Percentiles rank a stretch among this genome's conserved stretches.
Evolutionary conservation across 768 basidiomycete genomes (phyloP).

Genomic region (Sarcomyxa edulis): DNA sequence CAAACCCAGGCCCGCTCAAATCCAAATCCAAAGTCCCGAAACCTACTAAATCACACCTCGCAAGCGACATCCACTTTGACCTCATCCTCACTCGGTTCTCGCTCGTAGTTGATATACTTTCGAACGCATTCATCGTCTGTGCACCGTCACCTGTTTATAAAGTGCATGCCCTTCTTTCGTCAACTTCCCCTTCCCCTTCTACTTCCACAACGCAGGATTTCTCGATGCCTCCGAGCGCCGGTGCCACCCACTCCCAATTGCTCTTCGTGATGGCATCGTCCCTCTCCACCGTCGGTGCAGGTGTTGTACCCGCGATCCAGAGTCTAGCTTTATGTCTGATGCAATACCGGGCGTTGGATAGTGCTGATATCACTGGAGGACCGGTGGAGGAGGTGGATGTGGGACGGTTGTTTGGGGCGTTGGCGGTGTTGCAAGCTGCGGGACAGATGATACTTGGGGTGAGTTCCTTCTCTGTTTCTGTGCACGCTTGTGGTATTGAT

Average conservation of each 20-base stretch:
- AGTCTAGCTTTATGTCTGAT: slow-evolving; percentile 66
- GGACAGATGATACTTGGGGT: slow-evolving; percentile 63
- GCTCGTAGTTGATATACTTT: slow-evolving; percentile 59
- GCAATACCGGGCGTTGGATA: slow-evolving; percentile 35
- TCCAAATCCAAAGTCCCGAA: slow-evolving; percentile 28
- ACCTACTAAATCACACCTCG: slow-evolving; percentile 48
- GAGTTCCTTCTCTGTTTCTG: slow-evolving; percentile 12
- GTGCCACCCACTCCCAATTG: slow-evolving; percentile 31
- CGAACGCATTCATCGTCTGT: slow-evolving; percentile 54
- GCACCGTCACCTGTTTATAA: slow-evolving; percentile 41
- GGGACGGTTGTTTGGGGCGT: slow-evolving; percentile 66
- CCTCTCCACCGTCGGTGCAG: slow-evolving; percentile 60
- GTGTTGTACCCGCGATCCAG: slow-evolving; percentile 62
- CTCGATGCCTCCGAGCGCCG: background rate
- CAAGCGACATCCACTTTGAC: slow-evolving; percentile 68
- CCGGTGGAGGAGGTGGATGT: slow-evolving; percentile 21
- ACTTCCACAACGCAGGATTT: slow-evolving; percentile 7
- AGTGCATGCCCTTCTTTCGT: slow-evolving; percentile 13
- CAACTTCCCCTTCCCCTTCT: background rate
- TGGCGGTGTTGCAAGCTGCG: slow-evolving; percentile 65
- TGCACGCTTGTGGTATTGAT: slow-evolving; percentile 3
- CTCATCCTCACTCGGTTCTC: slow-evolving; percentile 55
- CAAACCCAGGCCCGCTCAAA: too few species aligned
- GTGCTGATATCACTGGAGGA: slow-evolving; percentile 12
- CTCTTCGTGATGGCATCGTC: slow-evolving; percentile 60